A percentile compares a stretch with the other conserved stretches of the same genome.
Evolutionary conservation across 352 stramenopile species (phyloP).

Genomic region (Pythium plurisporium): DNA sequence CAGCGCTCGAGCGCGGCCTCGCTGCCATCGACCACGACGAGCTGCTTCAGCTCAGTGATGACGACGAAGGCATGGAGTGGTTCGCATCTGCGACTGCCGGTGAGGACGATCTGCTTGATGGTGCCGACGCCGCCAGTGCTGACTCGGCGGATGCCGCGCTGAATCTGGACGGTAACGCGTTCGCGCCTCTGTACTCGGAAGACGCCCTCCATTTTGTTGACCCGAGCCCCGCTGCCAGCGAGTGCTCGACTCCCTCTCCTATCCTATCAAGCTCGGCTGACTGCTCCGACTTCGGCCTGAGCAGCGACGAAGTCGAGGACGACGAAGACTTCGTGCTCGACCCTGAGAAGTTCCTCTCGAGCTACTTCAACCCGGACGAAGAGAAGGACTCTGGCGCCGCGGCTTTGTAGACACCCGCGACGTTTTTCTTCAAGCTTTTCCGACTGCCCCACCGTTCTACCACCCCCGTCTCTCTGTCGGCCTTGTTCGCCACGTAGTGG

Average conservation of each 20-base stretch:
- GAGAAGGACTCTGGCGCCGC: neutral
- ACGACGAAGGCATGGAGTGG: conserved; percentile 72
- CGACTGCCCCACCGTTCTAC: neutral
- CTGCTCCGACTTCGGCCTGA: conserved; percentile 30
- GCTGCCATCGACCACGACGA: conserved; percentile 78
- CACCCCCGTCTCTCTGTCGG: conserved; percentile 3
- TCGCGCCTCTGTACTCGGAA: conserved; percentile 25
- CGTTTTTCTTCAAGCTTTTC: neutral
- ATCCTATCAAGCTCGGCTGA: conserved; percentile 23
- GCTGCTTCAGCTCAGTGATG: conserved; percentile 60
- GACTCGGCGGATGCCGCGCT: conserved; percentile 8
- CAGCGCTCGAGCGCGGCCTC: conserved; percentile 51
- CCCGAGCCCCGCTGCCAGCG: neutral
- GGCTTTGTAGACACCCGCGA: neutral
- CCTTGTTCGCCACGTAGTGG: conserved; percentile 15
- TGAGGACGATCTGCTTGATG: conserved; percentile 21
- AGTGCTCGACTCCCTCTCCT: conserved; percentile 24
- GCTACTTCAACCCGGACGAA: conserved; percentile 59
- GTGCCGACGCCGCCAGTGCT: neutral
- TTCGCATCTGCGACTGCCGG: conserved; percentile 50
- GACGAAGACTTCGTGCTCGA: conserved; percentile 85
- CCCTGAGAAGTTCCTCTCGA: conserved; percentile 83
- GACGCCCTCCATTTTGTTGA: conserved; percentile 18
- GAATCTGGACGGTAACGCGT: conserved; percentile 14
- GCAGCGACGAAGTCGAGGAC: conserved; percentile 52